phyloP scores from a whole-genome alignment of 768 basidiomycete species.

The Collybiopsis luxurians region DNA sequence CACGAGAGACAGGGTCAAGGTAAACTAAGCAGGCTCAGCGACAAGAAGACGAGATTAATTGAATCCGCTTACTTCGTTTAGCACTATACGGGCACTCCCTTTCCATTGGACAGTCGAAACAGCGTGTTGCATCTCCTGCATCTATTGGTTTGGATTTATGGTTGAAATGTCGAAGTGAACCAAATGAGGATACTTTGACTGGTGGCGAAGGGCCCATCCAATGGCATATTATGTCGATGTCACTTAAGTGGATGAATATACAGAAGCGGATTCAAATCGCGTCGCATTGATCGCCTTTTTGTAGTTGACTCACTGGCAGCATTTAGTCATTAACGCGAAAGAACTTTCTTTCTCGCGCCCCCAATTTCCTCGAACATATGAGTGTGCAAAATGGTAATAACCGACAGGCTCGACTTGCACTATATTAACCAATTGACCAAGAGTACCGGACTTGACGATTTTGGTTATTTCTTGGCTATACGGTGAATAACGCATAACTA shows the following conservation, averaged over 20 bases:
- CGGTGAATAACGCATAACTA: slow-evolving; percentile 86
- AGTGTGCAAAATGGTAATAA: slow-evolving; percentile 87
- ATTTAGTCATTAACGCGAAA: slow-evolving; percentile 87
- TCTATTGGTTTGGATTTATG: slow-evolving; percentile 65
- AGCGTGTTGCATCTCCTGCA: slow-evolving; percentile 69
- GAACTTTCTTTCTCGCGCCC: slow-evolving; percentile 61
- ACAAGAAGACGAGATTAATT: background rate
- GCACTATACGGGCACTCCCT: slow-evolving; percentile 81
- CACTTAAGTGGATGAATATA: too few species aligned
- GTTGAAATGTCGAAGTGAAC: slow-evolving; percentile 80
- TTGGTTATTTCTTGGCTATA: slow-evolving; percentile 71
- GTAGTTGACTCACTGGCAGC: slow-evolving; percentile 87
- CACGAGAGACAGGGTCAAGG: slow-evolving; percentile 64
- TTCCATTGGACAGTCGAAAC: slow-evolving; percentile 74
- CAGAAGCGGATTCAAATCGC: too few species aligned
- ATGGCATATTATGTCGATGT: slow-evolving; percentile 80
- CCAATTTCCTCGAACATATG: slow-evolving; percentile 86
- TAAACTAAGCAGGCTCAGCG: slow-evolving; percentile 53
- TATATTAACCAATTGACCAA: slow-evolving; percentile 79
- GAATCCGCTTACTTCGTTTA: slow-evolving; percentile 58
- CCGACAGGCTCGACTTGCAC: slow-evolving; percentile 87
- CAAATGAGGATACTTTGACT: slow-evolving; percentile 77
- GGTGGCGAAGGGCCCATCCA: slow-evolving; percentile 70
- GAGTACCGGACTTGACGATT: slow-evolving; percentile 62
- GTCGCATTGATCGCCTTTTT: too few species aligned